Evolutionary conservation across 768 basidiomycete genomes (phyloP), one percentile per base, ranked within the genome.

Genomic region (Trametes elegans): DNA sequence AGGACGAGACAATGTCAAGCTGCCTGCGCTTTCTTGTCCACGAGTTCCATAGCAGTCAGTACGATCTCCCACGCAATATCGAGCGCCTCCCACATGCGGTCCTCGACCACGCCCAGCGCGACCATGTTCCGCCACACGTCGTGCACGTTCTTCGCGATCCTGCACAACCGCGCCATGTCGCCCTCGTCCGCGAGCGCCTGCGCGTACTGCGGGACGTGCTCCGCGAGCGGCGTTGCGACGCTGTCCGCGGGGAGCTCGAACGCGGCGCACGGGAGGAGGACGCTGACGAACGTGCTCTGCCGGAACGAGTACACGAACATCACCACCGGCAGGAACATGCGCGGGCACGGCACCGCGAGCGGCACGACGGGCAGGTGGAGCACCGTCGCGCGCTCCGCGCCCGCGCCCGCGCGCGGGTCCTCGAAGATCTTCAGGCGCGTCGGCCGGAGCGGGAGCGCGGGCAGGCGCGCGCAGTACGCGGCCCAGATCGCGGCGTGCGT

Each of bases 401-500:
- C 41, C 46, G 5, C 11, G 26, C 29, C 41, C 46, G 16, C 21
- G 28, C 44, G 27, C 38, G 38, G 16, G 31, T 42, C 44, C 9
- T 24, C 14, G 32, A 29, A 27, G 14, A 41, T 67, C 48, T 60
- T 67, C 5, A 64, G 61, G 28, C 59, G 61, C 0, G 72, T 57
- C 31, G 59, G 43, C 5, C 71, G 62, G 10, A 73, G 59, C 0
- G 82, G 77, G 21, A 87, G 71, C 27, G 73, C 67, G 3, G 85
- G 82, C 5, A 90, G 74, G 32, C 77, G 73, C 21, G 86, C 71
- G 64, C 86, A 90, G 62, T 86, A 74, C 0, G 84, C 74, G 7
- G 83, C 83, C 49, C 90, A 76, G 43, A 90, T 73, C 28, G 86
- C 66, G 31, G 79, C 79, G 69, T 91, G 90, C 10, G 81, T 76